Evolutionary conservation across 2,329 filamentous ascomycete species (phyloP).

Genomic region (Diaporthe australafricana): DNA sequence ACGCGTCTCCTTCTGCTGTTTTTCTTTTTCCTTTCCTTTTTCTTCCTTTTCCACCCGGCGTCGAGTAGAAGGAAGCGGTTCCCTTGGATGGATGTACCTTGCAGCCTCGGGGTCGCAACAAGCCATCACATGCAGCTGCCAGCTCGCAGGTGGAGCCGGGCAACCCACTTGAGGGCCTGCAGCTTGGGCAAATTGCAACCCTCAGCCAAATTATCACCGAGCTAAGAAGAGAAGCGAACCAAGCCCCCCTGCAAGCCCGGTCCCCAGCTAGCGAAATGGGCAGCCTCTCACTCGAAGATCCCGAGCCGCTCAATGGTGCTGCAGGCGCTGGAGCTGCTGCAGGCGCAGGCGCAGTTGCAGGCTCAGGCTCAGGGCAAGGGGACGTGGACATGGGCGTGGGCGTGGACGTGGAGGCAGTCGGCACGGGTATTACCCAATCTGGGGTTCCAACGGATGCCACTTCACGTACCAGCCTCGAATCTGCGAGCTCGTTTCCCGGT

Average conservation of each 20-base stretch:
- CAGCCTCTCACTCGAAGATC: not conserved
- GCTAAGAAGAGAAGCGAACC: slow-evolving; percentile 20
- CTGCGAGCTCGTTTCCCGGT: slow-evolving; percentile 8
- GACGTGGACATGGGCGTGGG: too few relatives aligned
- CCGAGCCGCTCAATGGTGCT: slow-evolving; percentile 3
- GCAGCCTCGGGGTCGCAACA: slow-evolving; percentile 20
- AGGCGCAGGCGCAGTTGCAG: not conserved
- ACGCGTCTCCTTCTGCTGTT: too few relatives aligned
- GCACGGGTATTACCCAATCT: slow-evolving; percentile 9
- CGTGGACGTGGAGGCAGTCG: slow-evolving; percentile 3
- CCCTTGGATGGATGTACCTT: slow-evolving; percentile 26
- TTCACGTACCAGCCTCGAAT: slow-evolving; percentile 28
- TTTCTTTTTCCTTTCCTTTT: not conserved
- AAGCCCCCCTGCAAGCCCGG: slow-evolving; percentile 26
- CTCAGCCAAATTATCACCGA: slow-evolving; percentile 28
- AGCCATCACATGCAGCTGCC: slow-evolving; percentile 28
- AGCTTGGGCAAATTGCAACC: slow-evolving; percentile 32
- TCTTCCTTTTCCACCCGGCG: slow-evolving; percentile 1
- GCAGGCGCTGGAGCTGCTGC: not conserved
- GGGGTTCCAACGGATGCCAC: slow-evolving; percentile 30
- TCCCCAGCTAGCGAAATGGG: slow-evolving; percentile 22
- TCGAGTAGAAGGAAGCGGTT: slow-evolving; percentile 21
- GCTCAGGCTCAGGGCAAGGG: too few relatives aligned
- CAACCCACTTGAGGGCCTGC: slow-evolving; percentile 20
- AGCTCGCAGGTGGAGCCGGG: slow-evolving; percentile 27